phyloP scores from a whole-genome alignment of 2,329 filamentous ascomycete species.

The Juglanconis oblonga region DNA sequence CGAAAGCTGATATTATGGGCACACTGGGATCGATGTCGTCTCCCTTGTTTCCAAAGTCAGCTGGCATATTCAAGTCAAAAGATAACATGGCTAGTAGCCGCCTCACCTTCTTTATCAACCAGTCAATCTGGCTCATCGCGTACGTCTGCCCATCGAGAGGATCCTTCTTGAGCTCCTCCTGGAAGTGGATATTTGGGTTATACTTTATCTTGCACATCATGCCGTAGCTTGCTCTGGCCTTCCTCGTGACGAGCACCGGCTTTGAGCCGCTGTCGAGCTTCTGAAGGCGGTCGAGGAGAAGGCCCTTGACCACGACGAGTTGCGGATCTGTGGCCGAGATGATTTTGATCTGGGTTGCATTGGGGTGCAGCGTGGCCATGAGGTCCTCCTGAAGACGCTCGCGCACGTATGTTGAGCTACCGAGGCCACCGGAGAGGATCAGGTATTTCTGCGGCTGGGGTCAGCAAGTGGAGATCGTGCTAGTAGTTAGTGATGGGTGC shows the following conservation, averaged over 20 bases:
- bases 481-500: background rate
- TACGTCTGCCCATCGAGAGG: constrained; percentile 33
- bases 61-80: background rate
- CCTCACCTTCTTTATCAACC: constrained; percentile 37
- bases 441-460: constrained; percentile 33
- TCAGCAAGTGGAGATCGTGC: background rate
- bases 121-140: constrained; percentile 40
- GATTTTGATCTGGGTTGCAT: constrained; percentile 34
- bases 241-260: constrained; percentile 40
- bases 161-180: constrained; percentile 34
- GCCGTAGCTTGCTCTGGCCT: constrained; percentile 42
- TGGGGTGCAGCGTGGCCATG: constrained; percentile 30
- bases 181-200: constrained; percentile 32
- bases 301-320: constrained; percentile 52
- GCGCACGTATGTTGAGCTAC: constrained; percentile 45
- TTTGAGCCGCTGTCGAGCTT: constrained; percentile 38
- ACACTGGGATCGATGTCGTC: constrained; percentile 35
- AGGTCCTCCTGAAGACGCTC: constrained; percentile 38
- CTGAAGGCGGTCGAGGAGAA: constrained; percentile 50
- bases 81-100: background rate
- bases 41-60: constrained; percentile 28
- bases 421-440: constrained; percentile 43
- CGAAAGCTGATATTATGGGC: constrained; percentile 33
- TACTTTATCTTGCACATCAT: constrained; percentile 37
- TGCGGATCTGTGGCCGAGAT: constrained; percentile 49